Evolutionary conservation across 2,329 filamentous ascomycete species (phyloP).

Genomic region (Beauveria sp.): DNA sequence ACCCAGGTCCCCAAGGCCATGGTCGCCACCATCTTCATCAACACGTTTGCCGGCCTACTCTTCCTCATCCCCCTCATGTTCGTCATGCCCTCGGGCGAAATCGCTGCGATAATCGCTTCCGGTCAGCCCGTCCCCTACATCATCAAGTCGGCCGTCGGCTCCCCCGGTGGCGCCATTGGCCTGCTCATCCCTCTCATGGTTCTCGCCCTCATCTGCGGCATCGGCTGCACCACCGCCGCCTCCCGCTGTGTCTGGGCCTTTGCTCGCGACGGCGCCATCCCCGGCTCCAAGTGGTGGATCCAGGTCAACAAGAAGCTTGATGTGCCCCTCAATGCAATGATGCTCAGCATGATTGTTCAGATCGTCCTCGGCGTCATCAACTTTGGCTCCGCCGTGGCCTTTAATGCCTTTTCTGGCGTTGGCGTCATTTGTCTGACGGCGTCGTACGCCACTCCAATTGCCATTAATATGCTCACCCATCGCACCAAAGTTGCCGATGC

Average conservation of each 20-base stretch:
- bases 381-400: constrained; percentile 62
- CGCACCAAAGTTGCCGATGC: constrained; percentile 51
- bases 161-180: constrained; percentile 52
- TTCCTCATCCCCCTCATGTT: constrained; percentile 64
- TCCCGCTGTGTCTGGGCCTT: constrained; percentile 65
- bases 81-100: constrained; percentile 55
- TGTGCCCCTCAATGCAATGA: constrained; percentile 64
- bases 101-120: constrained; percentile 44
- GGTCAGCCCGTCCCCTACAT: constrained; percentile 59
- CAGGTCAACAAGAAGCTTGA: constrained; percentile 54
- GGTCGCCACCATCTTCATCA: constrained; percentile 59
- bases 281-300: constrained; percentile 54
- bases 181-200: constrained; percentile 59
- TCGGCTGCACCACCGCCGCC: constrained; percentile 61
- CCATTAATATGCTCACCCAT: constrained; percentile 53
- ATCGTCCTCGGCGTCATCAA: constrained; percentile 59
- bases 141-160: constrained; percentile 54
- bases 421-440: constrained; percentile 63
- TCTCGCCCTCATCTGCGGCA: constrained; percentile 58
- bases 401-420: constrained; percentile 64
- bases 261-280: constrained; percentile 62
- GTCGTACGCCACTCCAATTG: constrained; percentile 60
- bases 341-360: constrained; percentile 60
- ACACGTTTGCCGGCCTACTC: constrained; percentile 57
- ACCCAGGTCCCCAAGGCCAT: constrained; percentile 67